These are phyloP conservation scores for Podospora appendiculata DNA, from an alignment of 495 filamentous ascomycete genomes.

Conservation along the genomic window DNA sequence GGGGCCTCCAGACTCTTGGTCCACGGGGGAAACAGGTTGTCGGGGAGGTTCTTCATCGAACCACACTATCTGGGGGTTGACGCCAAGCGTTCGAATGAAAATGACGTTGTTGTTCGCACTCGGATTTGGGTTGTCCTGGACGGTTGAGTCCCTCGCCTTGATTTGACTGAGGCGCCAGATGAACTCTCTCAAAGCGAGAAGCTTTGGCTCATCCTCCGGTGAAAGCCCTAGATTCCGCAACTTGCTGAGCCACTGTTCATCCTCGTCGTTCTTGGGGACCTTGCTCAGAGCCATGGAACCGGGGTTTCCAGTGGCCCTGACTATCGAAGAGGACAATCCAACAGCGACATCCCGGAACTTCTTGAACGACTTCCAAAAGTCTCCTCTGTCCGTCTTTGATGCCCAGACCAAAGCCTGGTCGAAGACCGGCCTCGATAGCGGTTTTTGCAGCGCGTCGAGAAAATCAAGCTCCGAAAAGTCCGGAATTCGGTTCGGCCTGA, in stretches of 20 bases:
- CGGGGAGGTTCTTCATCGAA: conserved; percentile 62
- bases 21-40: conserved; percentile 11
- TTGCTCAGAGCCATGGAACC: conserved; percentile 32
- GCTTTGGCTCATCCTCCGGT: conserved; percentile 80
- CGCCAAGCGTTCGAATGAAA: conserved; percentile 56
- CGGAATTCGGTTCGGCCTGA: conserved; percentile 57
- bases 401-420: conserved; percentile 87
- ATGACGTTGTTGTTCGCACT: conserved; percentile 58
- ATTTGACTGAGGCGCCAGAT: conserved; percentile 78
- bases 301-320: conserved; percentile 19
- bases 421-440: conserved; percentile 69
- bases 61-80: conserved; percentile 81
- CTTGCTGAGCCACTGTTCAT: conserved; percentile 86
- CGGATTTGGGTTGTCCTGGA: conserved; percentile 16
- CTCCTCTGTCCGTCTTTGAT: conserved; percentile 62
- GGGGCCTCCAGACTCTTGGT: conserved; percentile 35
- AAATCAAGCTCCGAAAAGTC: conserved; percentile 64
- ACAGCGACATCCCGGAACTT: conserved; percentile 60
- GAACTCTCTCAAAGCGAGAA: conserved; percentile 80
- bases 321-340: conserved; percentile 34
- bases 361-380: conserved; percentile 77
- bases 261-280: conserved; percentile 77
- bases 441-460: conserved; percentile 76
- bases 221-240: conserved; percentile 78
- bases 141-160: conserved; percentile 47